phyloP scores from a whole-genome alignment of 179 eudicot species.

The Amaranthus tricolor region DNA sequence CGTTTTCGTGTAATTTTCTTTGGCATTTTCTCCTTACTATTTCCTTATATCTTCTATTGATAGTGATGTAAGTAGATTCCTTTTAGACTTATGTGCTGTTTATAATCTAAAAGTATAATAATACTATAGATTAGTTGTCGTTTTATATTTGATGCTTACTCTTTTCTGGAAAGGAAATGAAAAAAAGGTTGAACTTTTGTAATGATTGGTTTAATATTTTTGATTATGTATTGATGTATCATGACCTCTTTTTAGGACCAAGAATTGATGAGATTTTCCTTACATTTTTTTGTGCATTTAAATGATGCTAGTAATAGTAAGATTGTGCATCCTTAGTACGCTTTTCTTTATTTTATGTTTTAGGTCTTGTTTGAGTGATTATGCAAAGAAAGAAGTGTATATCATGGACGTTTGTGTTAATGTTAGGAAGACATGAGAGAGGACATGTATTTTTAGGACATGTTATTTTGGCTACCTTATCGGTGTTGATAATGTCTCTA shows the following conservation, averaged over 20 bases:
- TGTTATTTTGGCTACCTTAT: background rate
- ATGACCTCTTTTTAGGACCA: background rate
- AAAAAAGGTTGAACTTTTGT: background rate
- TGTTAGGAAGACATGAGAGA: background rate
- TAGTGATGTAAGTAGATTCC: background rate
- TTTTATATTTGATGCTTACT: background rate
- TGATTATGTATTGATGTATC: background rate
- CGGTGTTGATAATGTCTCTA: too few species aligned
- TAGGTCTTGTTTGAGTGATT: background rate
- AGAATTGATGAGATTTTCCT: background rate
- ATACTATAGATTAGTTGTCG: background rate
- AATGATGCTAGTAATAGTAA: background rate
- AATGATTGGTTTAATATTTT: background rate
- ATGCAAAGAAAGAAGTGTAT: background rate
- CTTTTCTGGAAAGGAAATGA: background rate
- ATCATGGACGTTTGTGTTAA: background rate
- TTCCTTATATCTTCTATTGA: background rate
- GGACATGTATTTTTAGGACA: background rate
- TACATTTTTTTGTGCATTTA: background rate
- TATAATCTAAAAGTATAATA: background rate
- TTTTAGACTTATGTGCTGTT: background rate
- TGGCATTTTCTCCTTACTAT: background rate
- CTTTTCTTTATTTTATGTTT: background rate
- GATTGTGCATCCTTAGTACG: background rate
- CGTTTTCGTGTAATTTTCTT: background rate